Percentiles rank a stretch among this genome's conserved stretches.
These are phyloP conservation scores for Mortierella hygrophila DNA, from an alignment of 192 early-diverging fungal species.

Conservation along the genomic window DNA sequence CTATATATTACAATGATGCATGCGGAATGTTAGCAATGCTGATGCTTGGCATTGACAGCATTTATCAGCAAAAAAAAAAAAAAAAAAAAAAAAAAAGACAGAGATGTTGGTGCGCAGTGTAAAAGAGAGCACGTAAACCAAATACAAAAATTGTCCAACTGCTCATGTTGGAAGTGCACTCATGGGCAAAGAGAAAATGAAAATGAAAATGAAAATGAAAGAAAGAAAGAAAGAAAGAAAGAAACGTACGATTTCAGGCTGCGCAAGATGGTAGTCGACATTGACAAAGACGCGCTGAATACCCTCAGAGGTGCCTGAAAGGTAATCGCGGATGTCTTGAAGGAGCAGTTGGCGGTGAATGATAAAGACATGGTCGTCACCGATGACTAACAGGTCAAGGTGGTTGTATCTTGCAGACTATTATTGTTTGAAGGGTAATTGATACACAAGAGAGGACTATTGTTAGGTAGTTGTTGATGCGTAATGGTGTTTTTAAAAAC, in stretches of 20 bases:
- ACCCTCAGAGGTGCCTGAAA: conserved; percentile 22
- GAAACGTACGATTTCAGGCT: conserved; percentile 46
- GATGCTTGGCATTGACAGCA: neutral
- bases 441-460: neutral
- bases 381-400: conserved; percentile 42
- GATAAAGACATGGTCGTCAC: conserved; percentile 51
- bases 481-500: too few species aligned
- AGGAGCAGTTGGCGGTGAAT: conserved; percentile 39
- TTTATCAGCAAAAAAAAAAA: neutral
- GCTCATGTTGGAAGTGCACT: neutral
- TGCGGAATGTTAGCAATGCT: neutral
- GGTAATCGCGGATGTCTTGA: conserved; percentile 43
- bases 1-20: conserved; percentile 13
- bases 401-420: conserved; percentile 48
- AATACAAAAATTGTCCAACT: neutral
- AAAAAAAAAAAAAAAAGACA: neutral
- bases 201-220: neutral
- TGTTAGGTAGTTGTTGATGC: neutral
- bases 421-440: neutral
- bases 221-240: neutral
- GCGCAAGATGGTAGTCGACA: conserved; percentile 39
- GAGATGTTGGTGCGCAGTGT: neutral
- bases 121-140: neutral
- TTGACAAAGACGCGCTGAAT: conserved; percentile 52
- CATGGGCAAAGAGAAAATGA: neutral